Conservation (phyloP, 1,284 basidiomycete genomes). For the Ganoderma boninense region DNA sequence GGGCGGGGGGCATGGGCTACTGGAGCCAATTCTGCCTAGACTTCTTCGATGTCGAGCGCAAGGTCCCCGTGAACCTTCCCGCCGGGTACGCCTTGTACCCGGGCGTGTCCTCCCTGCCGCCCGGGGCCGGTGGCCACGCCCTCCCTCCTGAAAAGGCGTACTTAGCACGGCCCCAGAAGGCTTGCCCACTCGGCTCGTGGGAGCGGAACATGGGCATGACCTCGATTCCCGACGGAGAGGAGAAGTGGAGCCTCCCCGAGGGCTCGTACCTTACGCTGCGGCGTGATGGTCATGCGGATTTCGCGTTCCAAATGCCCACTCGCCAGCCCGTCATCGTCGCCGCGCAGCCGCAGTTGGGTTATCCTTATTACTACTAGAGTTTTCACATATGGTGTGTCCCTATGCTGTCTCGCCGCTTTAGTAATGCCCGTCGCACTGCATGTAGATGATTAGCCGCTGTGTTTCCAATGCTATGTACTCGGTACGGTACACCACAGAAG, state of each 20-base stretch:
- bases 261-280: slow-evolving; percentile 7
- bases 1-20: slow-evolving; percentile 16
- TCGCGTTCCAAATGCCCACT: slow-evolving; percentile 10
- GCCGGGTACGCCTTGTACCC: slow-evolving; percentile 6
- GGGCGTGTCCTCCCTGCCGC: not conserved
- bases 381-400: no score
- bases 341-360: not conserved
- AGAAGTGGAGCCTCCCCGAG: slow-evolving; percentile 11
- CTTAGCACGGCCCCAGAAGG: no score
- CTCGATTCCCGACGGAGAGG: slow-evolving; percentile 13
- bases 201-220: slow-evolving; percentile 9
- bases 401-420: no score
- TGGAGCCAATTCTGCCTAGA: slow-evolving; percentile 20
- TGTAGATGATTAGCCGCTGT: no score
- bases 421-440: no score
- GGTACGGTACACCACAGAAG: no score
- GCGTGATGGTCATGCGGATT: slow-evolving; percentile 1
- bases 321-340: not conserved
- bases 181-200: not conserved
- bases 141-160: not conserved
- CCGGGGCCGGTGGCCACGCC: not conserved
- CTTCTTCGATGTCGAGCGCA: slow-evolving; percentile 11
- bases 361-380: not conserved
- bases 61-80: slow-evolving; percentile 19
- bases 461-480: no score